Evolutionary conservation across 1,139 yeast species (phyloP).

Genomic region (Cylindricascospora bacillispora): DNA sequence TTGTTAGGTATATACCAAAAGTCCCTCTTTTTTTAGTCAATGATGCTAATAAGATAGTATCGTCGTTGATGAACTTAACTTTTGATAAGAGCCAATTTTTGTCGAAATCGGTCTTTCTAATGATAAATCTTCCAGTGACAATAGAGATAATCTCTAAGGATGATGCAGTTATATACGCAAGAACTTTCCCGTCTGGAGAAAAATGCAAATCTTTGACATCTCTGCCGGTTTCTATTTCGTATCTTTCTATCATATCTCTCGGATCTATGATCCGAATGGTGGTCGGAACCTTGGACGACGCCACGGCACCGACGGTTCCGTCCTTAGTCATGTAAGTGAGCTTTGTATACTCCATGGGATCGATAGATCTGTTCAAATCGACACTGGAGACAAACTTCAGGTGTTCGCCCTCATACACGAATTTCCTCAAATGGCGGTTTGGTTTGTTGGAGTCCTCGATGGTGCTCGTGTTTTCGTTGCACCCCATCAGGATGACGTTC

Average conservation of each 20-base stretch:
- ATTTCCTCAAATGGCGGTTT: constrained; percentile 65
- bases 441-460: constrained; percentile 46
- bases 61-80: constrained; percentile 43
- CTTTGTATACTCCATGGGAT: constrained; percentile 47
- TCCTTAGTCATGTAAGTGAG: constrained; percentile 40
- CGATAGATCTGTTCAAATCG: constrained; percentile 27
- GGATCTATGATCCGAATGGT: constrained; percentile 48
- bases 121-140: constrained; percentile 30
- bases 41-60: constrained; percentile 46
- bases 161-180: constrained; percentile 44
- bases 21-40: constrained; percentile 28
- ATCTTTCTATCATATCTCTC: constrained; percentile 37
- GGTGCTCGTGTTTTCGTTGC: constrained; percentile 51
- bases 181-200: constrained; percentile 38
- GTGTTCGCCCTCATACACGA: constrained; percentile 46
- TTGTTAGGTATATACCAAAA: constrained; percentile 28
- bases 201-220: constrained; percentile 38
- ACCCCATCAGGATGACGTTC: constrained; percentile 51
- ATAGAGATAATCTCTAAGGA: constrained; percentile 39
- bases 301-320: constrained; percentile 45
- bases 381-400: constrained; percentile 49
- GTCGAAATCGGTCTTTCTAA: constrained; percentile 26
- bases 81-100: constrained; percentile 37
- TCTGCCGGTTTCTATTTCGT: constrained; percentile 42
- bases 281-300: constrained; percentile 49